Evolutionary conservation across 352 stramenopile genomes (phyloP).

Genomic region (Pseudoperonospora humuli): DNA sequence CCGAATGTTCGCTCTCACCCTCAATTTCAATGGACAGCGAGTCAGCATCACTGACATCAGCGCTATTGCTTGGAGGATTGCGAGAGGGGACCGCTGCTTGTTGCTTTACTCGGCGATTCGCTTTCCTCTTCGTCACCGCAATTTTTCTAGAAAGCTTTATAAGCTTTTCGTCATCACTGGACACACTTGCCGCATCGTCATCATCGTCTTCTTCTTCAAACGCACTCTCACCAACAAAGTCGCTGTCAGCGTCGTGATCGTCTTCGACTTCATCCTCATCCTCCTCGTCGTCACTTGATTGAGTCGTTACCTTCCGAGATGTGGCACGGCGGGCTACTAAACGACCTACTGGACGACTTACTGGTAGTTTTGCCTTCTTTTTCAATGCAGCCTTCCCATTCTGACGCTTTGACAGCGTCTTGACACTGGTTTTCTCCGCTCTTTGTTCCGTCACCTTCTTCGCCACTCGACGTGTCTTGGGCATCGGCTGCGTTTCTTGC

Average conservation of each 20-base stretch:
- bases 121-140: conserved; percentile 8
- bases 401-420: conserved; percentile 3
- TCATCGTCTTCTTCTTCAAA: conserved; percentile 29
- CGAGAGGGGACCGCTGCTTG: background rate
- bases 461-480: conserved; percentile 12
- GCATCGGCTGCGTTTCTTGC: conserved; percentile 4
- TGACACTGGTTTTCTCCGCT: conserved; percentile 2
- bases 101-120: conserved; percentile 2
- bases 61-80: background rate
- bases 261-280: conserved; percentile 20
- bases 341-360: conserved; percentile 5
- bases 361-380: conserved; percentile 18
- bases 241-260: conserved; percentile 40
- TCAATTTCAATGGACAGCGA: conserved; percentile 33
- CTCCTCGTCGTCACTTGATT: conserved; percentile 16
- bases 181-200: conserved; percentile 7
- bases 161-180: conserved; percentile 8
- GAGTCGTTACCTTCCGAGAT: background rate
- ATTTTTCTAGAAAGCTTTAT: too few relatives aligned
- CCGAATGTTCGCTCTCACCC: conserved; percentile 18
- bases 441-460: conserved; percentile 1
- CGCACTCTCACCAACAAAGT: conserved; percentile 35
- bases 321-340: conserved; percentile 4
- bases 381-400: conserved; percentile 26
- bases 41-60: conserved; percentile 20